Percentiles rank a stretch among this genome's conserved stretches.
phyloP scores from a whole-genome alignment of 2,329 filamentous ascomycete species.

The Paracamarosporium sp. region DNA sequence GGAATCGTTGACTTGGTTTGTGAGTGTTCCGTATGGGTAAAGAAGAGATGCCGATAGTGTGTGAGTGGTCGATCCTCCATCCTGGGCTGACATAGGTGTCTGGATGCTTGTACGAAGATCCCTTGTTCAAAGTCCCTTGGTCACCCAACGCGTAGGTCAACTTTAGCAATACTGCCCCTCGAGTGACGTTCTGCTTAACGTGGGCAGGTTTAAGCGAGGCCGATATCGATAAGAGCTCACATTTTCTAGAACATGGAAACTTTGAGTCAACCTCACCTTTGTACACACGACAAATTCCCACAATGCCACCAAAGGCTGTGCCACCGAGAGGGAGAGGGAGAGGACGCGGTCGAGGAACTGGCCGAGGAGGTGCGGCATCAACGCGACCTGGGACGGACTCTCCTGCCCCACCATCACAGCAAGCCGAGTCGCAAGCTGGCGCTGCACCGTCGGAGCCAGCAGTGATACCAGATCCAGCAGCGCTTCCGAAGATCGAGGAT shows the following conservation, averaged over 20 bases:
- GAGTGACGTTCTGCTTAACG: slow-evolving; percentile 26
- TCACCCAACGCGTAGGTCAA: neutral
- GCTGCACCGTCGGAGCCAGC: slow-evolving; percentile 8
- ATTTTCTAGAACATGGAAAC: neutral
- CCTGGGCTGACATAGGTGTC: too few species aligned
- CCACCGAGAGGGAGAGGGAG: slow-evolving; percentile 28
- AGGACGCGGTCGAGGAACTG: slow-evolving; percentile 25
- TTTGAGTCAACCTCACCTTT: slow-evolving; percentile 3
- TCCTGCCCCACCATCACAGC: slow-evolving; percentile 20
- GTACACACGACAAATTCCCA: slow-evolving; percentile 1
- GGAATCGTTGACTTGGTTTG: neutral
- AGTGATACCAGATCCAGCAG: slow-evolving; percentile 14
- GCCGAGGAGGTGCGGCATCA: slow-evolving; percentile 25
- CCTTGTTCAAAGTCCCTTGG: neutral
- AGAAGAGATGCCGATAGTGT: too few species aligned
- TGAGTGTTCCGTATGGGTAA: too few species aligned
- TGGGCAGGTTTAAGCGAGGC: slow-evolving; percentile 9
- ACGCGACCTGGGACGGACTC: slow-evolving; percentile 14
- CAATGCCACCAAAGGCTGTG: slow-evolving; percentile 40
- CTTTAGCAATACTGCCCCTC: neutral
- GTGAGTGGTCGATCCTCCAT: too few species aligned
- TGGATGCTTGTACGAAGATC: too few species aligned
- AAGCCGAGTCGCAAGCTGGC: slow-evolving; percentile 20
- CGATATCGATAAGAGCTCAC: slow-evolving; percentile 40
- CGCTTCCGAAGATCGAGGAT: slow-evolving; percentile 30